Evolutionary conservation across 163 green algal genomes (phyloP), one percentile per base, ranked within the genome.

Genomic region (Picocystis sp.): DNA sequence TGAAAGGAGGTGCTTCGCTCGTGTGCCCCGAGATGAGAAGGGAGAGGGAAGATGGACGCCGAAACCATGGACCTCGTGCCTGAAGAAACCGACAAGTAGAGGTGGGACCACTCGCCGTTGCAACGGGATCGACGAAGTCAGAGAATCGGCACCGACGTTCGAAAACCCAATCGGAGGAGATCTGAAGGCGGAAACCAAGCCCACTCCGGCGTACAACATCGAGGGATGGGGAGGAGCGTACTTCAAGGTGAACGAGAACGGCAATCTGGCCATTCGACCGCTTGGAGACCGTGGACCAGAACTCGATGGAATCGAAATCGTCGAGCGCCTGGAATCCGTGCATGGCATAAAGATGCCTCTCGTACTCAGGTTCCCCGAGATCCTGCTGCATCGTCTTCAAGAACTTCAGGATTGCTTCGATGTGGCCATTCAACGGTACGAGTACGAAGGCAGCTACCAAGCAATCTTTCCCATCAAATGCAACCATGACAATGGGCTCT

Each of bases 401-500:
- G 53, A 63, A 45, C 76, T 86, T 2, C 67, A 84, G 45, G 66
- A 75, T 23, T 44, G 62, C 50, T 74, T 78, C 15, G 47, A 75
- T 23, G 13, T 14, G 14, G 65, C 65, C 19, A 76, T 76, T 21
- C 15, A 11, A 6, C 19, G 22, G 3, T 75, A 53, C 42, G 47
- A 54, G 33, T 76, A 69, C 57, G 11, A 71, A 47, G 63, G 61
- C 0, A 2, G n/a, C n/a, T 83, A 66, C 56, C 55, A 66, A 5
- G 73, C 69, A 47, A 73, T 84, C 5, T 84, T 84, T 34, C 76
- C 76, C 11, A 70, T 84, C 3, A 84, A 84, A 49, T 71, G 56
- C 63, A 86, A 86, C 58, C 76, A 82, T 48, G 74, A 84, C 58
- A 38, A 22, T 17, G 13, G 14, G 14, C 43, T 60, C 6, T 22